Evolutionary conservation across 2,329 filamentous ascomycete genomes (phyloP).

Genomic region (Diaporthe eres): DNA sequence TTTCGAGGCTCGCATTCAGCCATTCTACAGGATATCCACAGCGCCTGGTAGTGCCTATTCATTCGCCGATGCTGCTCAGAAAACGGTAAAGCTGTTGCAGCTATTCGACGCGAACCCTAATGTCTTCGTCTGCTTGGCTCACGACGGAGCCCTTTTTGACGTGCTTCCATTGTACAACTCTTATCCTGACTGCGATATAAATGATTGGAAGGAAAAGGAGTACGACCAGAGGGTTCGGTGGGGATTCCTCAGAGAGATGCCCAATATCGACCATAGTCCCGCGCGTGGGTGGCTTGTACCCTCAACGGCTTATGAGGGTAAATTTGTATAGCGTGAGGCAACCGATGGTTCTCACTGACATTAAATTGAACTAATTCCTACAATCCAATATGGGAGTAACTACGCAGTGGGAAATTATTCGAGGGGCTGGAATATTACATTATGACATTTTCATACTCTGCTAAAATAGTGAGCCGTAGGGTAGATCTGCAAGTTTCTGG

Average conservation of each 20-base stretch:
- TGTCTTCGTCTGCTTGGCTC: background rate
- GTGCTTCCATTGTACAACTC: background rate
- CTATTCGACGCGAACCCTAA: background rate
- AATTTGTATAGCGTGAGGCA: background rate
- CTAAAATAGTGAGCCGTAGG: background rate
- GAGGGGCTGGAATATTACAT: background rate
- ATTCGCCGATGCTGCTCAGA: conserved; percentile 10
- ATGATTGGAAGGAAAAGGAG: background rate
- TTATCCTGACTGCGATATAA: background rate
- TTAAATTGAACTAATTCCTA: too few relatives aligned
- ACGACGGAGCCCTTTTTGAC: conserved; percentile 10
- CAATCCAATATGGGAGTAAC: too few relatives aligned
- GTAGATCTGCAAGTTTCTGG: background rate
- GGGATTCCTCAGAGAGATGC: background rate
- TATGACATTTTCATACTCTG: background rate
- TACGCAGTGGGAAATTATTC: too few relatives aligned
- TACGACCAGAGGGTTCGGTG: background rate
- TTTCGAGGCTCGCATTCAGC: background rate
- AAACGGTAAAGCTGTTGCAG: background rate
- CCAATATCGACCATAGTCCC: background rate
- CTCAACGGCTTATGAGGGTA: background rate
- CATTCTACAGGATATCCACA: background rate
- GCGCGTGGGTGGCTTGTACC: background rate
- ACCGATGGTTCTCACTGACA: background rate
- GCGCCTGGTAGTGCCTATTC: background rate